Evolutionary conservation across 108 stramenopile genomes (phyloP).

Genomic region (Epipyxis sp.): DNA sequence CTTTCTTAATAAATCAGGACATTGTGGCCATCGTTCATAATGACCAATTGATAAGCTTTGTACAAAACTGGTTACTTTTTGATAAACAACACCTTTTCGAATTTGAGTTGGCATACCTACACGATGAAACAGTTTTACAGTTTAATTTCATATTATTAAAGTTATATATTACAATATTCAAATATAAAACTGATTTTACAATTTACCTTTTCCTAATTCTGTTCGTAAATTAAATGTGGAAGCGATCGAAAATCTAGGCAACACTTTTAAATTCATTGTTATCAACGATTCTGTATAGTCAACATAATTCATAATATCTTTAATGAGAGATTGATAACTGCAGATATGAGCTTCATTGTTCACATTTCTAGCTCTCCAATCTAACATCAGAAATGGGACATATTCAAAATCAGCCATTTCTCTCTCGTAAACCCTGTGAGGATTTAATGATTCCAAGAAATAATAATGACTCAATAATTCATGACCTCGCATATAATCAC

Average conservation of each 20-base stretch:
- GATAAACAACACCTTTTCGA: neutral
- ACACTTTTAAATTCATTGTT: neutral
- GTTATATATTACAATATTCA: no score
- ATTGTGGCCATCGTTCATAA: neutral
- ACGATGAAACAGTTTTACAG: no score
- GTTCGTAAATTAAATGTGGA: neutral
- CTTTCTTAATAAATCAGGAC: constrained; percentile 30
- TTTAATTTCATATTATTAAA: no score
- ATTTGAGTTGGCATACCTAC: constrained; percentile 11
- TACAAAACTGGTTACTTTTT: neutral
- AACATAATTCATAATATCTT: no score
- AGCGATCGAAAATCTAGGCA: constrained; percentile 5
- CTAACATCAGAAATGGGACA: no score
- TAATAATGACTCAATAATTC: no score
- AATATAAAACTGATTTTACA: no score
- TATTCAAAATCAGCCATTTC: no score
- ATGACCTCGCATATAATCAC: no score
- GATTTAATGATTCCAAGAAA: no score
- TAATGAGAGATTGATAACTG: neutral
- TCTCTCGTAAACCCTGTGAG: no score
- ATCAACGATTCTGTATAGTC: neutral
- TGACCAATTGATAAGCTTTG: constrained; percentile 6
- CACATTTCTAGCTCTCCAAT: no score
- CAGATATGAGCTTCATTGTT: neutral
- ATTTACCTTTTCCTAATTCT: neutral